These are phyloP conservation scores for Paraconiothyrium sp. DNA, from an alignment of 2,329 filamentous ascomycete species.

Conservation along the genomic window DNA sequence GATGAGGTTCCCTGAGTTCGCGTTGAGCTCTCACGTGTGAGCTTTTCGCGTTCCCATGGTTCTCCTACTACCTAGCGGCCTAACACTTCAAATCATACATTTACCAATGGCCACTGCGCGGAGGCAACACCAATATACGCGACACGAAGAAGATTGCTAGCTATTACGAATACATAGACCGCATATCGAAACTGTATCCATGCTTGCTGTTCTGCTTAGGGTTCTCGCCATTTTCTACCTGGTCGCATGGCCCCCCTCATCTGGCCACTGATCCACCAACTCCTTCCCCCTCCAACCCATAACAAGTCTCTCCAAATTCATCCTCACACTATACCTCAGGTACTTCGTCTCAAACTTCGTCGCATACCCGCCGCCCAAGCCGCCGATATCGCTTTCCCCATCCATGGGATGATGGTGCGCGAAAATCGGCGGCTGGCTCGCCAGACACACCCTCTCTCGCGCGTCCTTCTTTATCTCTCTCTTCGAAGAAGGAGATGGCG, in stretches of 20 bases:
- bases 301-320: constrained; percentile 42
- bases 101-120: no score
- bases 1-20: no score
- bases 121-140: no score
- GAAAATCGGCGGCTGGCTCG: constrained; percentile 40
- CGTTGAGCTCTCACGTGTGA: no score
- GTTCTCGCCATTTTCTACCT: background rate
- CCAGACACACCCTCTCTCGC: constrained; percentile 37
- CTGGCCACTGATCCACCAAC: constrained; percentile 44
- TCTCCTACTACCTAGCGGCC: no score
- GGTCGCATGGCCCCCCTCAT: constrained; percentile 25
- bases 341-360: constrained; percentile 44
- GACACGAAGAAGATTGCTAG: no score
- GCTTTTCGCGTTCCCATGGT: no score
- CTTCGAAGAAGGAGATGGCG: constrained; percentile 3
- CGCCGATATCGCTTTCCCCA: constrained; percentile 44
- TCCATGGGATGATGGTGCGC: constrained; percentile 42
- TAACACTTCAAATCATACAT: no score
- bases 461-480: constrained; percentile 15
- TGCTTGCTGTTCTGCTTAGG: no score
- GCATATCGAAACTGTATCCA: no score
- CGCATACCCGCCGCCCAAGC: constrained; percentile 43
- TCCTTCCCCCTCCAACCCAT: constrained; percentile 27
- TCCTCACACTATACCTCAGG: constrained; percentile 42
- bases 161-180: no score